A percentile compares a stretch with the other conserved stretches of the same genome.
These are phyloP conservation scores for Sarocladiaceae sp. DNA, from an alignment of 2,329 filamentous ascomycete species.

Conservation along the genomic window DNA sequence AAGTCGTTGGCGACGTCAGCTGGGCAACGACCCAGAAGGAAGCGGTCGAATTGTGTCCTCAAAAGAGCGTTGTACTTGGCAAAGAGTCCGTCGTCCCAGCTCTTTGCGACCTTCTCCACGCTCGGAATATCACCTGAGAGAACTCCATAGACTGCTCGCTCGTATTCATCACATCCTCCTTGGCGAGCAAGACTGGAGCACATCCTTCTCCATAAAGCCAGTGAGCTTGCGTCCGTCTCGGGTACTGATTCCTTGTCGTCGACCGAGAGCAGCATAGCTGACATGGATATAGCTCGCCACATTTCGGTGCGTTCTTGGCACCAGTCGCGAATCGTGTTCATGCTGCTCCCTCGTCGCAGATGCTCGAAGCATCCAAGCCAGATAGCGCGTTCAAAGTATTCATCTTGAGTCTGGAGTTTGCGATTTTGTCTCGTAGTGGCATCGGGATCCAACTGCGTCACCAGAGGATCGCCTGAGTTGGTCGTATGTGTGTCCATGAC, in stretches of 20 bases:
- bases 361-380: slow-evolving; percentile 96
- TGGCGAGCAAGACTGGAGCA: slow-evolving; percentile 67
- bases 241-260: slow-evolving; percentile 32
- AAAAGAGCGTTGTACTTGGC: slow-evolving; percentile 82
- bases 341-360: slow-evolving; percentile 73
- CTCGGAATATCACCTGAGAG: slow-evolving; percentile 78
- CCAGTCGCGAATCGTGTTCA: slow-evolving; percentile 74
- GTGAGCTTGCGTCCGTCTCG: slow-evolving; percentile 34
- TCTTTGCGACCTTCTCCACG: slow-evolving; percentile 68
- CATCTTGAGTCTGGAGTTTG: slow-evolving; percentile 72
- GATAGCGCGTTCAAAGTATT: slow-evolving; percentile 81
- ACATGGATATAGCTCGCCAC: slow-evolving; percentile 82
- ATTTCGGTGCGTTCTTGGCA: slow-evolving; percentile 78
- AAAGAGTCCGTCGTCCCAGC: slow-evolving; percentile 84
- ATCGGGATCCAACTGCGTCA: slow-evolving; percentile 90
- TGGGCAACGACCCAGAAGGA: slow-evolving; percentile 51
- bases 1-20: slow-evolving; percentile 46
- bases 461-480: slow-evolving; percentile 56
- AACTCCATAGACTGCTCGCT: slow-evolving; percentile 84
- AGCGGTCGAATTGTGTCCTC: slow-evolving; percentile 71
- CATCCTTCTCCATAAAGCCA: slow-evolving; percentile 69
- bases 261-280: slow-evolving; percentile 57
- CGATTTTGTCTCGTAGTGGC: slow-evolving; percentile 73
- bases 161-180: slow-evolving; percentile 66
- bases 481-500: slow-evolving; percentile 51